These are phyloP conservation scores for Paecilomyces formosus DNA, from an alignment of 2,329 filamentous ascomycete genomes.

Conservation along the genomic window DNA sequence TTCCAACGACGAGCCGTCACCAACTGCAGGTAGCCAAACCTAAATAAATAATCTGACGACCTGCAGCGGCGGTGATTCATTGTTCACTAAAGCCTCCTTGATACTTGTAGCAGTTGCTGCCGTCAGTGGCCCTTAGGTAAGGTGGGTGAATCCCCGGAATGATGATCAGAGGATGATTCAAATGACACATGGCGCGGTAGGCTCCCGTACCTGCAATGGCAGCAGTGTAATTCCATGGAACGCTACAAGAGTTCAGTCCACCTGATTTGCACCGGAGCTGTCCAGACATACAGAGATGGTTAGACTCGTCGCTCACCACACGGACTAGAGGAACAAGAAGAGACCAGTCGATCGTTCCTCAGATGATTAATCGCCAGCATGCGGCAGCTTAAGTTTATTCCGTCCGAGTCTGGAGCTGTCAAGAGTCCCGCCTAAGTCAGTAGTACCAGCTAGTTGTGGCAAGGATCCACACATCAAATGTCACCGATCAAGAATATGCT, in stretches of 20 bases:
- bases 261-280: background rate
- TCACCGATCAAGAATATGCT: background rate
- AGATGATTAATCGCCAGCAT: background rate
- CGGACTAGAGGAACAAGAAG: background rate
- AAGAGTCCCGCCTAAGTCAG: background rate
- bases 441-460: background rate
- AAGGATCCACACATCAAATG: background rate
- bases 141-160: background rate
- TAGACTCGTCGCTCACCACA: background rate
- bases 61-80: background rate
- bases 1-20: background rate
- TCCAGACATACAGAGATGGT: background rate
- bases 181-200: background rate
- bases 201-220: background rate
- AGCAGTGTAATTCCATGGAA: background rate
- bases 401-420: background rate
- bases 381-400: conserved; percentile 1
- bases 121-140: background rate
- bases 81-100: background rate
- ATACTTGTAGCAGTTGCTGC: background rate
- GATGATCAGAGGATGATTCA: background rate
- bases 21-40: background rate
- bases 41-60: background rate
- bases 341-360: background rate
- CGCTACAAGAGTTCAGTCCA: background rate